Conservation (phyloP, 345 rosid genomes). For the Arabidopsis arenosa region DNA sequence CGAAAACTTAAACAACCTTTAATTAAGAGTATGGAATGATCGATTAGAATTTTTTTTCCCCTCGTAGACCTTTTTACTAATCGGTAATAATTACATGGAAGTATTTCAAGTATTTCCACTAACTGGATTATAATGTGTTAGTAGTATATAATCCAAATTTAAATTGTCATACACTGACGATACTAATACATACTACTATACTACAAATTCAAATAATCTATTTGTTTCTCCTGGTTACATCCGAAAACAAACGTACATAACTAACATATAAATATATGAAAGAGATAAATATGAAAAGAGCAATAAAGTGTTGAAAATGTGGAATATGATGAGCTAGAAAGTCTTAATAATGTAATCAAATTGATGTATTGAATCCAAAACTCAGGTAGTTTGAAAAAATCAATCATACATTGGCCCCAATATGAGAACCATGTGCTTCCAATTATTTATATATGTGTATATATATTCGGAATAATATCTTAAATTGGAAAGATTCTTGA, state of each 20-base stretch:
- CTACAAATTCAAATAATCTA: background rate
- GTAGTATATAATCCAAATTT: too few relatives aligned
- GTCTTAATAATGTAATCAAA: conserved; percentile 20
- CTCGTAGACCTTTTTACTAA: too few relatives aligned
- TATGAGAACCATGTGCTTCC: conserved; percentile 23
- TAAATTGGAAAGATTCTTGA: too few relatives aligned
- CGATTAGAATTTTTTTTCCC: too few relatives aligned
- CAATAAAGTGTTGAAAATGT: conserved; percentile 9
- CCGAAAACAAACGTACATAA: too few relatives aligned
- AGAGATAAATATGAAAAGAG: background rate
- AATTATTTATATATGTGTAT: background rate
- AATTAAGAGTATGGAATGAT: too few relatives aligned
- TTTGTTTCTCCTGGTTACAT: background rate
- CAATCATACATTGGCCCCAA: conserved; percentile 29
- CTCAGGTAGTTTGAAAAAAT: conserved; percentile 20
- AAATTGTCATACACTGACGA: too few relatives aligned
- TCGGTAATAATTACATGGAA: too few relatives aligned
- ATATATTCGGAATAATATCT: too few relatives aligned
- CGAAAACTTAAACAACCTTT: background rate
- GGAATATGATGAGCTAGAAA: conserved; percentile 33
- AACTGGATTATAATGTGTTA: too few relatives aligned
- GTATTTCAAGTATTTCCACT: too few relatives aligned
- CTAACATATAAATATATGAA: background rate
- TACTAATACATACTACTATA: background rate
- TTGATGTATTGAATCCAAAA: conserved; percentile 24